A percentile compares a stretch with the other conserved stretches of the same genome.
Conservation (phyloP, 768 basidiomycete species). For the Termitomyces sp. region DNA sequence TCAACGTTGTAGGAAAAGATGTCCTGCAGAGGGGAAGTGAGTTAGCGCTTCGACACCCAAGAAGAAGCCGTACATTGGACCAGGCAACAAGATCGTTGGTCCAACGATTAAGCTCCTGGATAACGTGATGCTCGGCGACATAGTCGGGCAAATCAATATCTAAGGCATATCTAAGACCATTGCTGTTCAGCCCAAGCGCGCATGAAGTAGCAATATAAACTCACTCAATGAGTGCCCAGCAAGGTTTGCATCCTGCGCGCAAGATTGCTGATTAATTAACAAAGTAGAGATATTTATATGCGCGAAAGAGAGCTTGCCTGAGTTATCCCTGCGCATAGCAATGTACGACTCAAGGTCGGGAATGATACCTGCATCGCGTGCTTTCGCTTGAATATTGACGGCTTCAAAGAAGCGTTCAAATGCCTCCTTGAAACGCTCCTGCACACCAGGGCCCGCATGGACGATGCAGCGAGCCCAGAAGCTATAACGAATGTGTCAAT, state of each 20-base stretch:
- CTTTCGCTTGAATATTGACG: conserved; percentile 55
- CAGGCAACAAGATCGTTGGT: conserved; percentile 80
- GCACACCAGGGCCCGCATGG: conserved; percentile 51
- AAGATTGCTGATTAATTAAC: neutral
- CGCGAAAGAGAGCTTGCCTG: conserved; percentile 33
- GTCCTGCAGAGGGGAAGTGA: conserved; percentile 37
- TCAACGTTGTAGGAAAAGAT: conserved; percentile 76
- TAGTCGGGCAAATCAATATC: conserved; percentile 67
- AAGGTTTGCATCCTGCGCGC: conserved; percentile 54
- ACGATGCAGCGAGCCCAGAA: conserved; percentile 63
- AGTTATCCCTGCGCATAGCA: conserved; percentile 66
- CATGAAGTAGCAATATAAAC: conserved; percentile 10
- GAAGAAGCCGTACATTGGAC: conserved; percentile 58
- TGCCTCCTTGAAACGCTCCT: conserved; percentile 67
- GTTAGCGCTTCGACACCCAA: neutral
- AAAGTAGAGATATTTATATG: neutral
- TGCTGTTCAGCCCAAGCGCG: neutral
- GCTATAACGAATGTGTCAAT: conserved; percentile 29
- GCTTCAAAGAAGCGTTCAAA: conserved; percentile 66
- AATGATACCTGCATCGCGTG: conserved; percentile 46
- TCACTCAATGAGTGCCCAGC: conserved; percentile 72
- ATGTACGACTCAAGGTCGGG: conserved; percentile 76
- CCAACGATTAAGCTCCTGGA: conserved; percentile 56
- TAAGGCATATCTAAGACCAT: conserved; percentile 45
- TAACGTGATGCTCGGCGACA: conserved; percentile 61